phyloP scores from a whole-genome alignment of 139 green algal genomes.

The Tetraselmis striata region DNA sequence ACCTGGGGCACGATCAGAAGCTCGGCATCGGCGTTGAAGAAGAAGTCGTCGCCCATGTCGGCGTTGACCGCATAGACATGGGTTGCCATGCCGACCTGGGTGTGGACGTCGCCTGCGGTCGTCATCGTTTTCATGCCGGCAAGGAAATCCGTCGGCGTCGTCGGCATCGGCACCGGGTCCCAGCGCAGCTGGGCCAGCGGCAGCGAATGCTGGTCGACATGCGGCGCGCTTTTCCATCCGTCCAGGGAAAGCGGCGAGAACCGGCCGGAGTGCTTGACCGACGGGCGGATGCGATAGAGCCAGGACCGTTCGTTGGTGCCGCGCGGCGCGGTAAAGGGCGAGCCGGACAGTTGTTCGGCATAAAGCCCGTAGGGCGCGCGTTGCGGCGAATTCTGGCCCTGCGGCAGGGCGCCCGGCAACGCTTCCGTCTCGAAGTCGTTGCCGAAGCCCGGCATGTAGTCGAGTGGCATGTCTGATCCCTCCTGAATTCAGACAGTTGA shows the following conservation, averaged over 20 bases:
- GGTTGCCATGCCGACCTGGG: conserved; percentile 82
- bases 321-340: conserved; percentile 83
- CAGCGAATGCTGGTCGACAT: no score
- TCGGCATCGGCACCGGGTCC: no score
- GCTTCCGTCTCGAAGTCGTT: conserved; percentile 86
- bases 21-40: conserved; percentile 90
- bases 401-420: conserved; percentile 70
- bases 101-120: no score
- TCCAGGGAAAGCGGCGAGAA: no score
- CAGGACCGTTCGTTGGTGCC: conserved; percentile 65
- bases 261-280: conserved; percentile 83
- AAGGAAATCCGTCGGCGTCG: no score
- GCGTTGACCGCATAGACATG: conserved; percentile 75
- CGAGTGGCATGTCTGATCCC: no score
- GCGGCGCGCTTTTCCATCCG: no score
- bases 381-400: conserved; percentile 65
- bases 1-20: conserved; percentile 89
- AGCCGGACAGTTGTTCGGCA: conserved; percentile 86
- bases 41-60: conserved; percentile 65
- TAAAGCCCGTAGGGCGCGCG: conserved; percentile 88
- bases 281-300: conserved; percentile 90
- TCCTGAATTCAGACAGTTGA: no score
- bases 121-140: no score
- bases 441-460: no score
- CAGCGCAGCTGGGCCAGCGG: no score